Base-by-base conservation (phyloP, 805 yeast species). In the Wickerhamiella occidentalis region DNA sequence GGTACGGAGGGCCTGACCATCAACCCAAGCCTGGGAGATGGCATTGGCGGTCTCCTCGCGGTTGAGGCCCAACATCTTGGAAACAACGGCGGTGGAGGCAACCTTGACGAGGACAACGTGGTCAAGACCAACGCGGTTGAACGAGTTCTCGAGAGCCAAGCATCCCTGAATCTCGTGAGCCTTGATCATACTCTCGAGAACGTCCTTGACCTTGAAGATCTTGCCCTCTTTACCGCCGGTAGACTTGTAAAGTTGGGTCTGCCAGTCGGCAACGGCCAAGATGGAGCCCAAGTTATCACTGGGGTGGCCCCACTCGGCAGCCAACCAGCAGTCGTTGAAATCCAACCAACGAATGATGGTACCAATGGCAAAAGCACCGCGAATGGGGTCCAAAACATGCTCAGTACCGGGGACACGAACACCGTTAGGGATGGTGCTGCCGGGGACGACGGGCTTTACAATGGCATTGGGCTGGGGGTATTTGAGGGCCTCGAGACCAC, bases 271-370 rank as follows among this genome's bases (percentile, higher is more conserved):
- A 29, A 77, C 77, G 1, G 81, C 78, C 12, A 77, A 61, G 51
- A 77, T 75, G 47, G 78, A 78, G 43, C 80, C 81, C 46, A 77
- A 57, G 60, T 77, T 77, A 58, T 77, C 82, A 28, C 78, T 73
- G 21, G 81, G 82, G 61, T 77, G 82, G 3, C 82, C 82, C 81
- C 82, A 77, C 61, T 77, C 81, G n/a, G 79, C 80, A 45, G 81
- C 82, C 37, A 77, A 62, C 81, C 81, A 77, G 61, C 81, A 77
- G 59, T 77, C 81, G 54, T 77, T 77, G 65, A 70, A 77, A 55
- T 77, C 82, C 50, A 77, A 63, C 81, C 81, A 77, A 51, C 82
- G 68, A 56, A 77, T 74, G 51, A 72, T 61, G 18, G 79, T 72
- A 8, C 80, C 80, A 51, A 75, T 73, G 38, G 75, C 64, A 64